Evolutionary conservation across 176 grass and related monocot species (phyloP).

Genomic region (Puccinellia tenuiflora): DNA sequence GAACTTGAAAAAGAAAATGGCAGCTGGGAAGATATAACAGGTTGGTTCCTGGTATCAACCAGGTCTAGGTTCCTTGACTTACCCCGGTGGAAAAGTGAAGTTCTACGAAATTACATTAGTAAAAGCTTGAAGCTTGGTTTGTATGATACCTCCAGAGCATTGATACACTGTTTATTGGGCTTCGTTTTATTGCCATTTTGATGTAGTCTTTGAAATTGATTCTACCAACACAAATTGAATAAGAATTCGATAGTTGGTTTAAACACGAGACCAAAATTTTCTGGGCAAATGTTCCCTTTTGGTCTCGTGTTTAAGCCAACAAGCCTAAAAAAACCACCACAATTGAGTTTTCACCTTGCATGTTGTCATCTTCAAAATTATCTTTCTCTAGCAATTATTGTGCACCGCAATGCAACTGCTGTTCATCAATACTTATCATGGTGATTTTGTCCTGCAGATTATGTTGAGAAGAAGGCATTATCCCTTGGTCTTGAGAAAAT

Average conservation of each 20-base stretch:
- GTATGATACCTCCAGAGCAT: not conserved
- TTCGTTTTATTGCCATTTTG: not conserved
- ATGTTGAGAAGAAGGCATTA: slow-evolving; percentile 83
- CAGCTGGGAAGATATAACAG: not conserved
- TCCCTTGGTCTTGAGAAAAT: slow-evolving; percentile 79
- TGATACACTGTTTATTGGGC: not conserved
- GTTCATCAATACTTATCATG: slow-evolving; percentile 2
- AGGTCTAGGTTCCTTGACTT: not conserved
- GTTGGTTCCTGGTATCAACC: not conserved
- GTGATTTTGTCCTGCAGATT: slow-evolving; percentile 47
- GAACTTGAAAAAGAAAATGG: not conserved
- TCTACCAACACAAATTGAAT: not conserved
- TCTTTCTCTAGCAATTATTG: not conserved
- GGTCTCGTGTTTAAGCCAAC: not conserved
- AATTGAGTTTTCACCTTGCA: not conserved
- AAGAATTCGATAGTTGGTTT: not conserved
- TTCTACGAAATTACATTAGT: not conserved
- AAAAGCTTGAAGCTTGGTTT: not conserved
- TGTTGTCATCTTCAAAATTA: not conserved
- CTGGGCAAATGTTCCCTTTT: not conserved
- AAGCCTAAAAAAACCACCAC: not conserved
- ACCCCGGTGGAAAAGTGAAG: not conserved
- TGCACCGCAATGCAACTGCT: not conserved
- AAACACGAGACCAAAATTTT: no score
- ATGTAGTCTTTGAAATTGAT: not conserved